A percentile compares a stretch with the other conserved stretches of the same genome.
These are phyloP conservation scores for Grigorovia transvaalensis DNA, from an alignment of 805 yeast species.

Conservation along the genomic window DNA sequence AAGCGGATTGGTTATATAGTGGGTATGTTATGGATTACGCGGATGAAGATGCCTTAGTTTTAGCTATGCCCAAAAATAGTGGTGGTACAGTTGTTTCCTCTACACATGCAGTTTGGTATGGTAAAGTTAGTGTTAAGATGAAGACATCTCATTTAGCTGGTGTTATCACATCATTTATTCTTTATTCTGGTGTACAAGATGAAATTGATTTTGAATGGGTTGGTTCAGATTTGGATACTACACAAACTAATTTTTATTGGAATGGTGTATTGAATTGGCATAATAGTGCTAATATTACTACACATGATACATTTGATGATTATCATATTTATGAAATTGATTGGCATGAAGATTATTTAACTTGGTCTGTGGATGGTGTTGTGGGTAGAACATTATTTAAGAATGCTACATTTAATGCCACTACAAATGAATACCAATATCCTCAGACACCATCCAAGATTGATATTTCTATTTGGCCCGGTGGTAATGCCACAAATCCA, in stretches of 20 bases:
- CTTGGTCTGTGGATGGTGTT: slow-evolving; percentile 67
- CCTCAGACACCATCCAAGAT: slow-evolving; percentile 72
- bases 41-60: slow-evolving; percentile 39
- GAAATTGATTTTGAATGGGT: slow-evolving; percentile 85
- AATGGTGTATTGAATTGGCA: slow-evolving; percentile 63
- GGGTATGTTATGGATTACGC: slow-evolving; percentile 49
- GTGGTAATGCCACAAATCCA: slow-evolving; percentile 45
- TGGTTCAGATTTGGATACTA: slow-evolving; percentile 57
- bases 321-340: slow-evolving; percentile 71
- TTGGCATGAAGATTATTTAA: slow-evolving; percentile 64
- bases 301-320: slow-evolving; percentile 46
- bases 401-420: slow-evolving; percentile 50
- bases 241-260: slow-evolving; percentile 73
- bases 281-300: slow-evolving; percentile 37
- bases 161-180: slow-evolving; percentile 73
- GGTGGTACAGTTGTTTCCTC: slow-evolving; percentile 76
- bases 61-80: slow-evolving; percentile 71
- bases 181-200: slow-evolving; percentile 77
- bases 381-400: slow-evolving; percentile 54
- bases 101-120: slow-evolving; percentile 78
- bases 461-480: slow-evolving; percentile 73
- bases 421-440: slow-evolving; percentile 43
- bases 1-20: slow-evolving; percentile 54
- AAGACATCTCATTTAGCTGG: slow-evolving; percentile 71
- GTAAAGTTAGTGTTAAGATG: slow-evolving; percentile 57